Base-by-base conservation (phyloP, 2,329 filamentous ascomycete genomes). In the Fusarium sacchari region DNA sequence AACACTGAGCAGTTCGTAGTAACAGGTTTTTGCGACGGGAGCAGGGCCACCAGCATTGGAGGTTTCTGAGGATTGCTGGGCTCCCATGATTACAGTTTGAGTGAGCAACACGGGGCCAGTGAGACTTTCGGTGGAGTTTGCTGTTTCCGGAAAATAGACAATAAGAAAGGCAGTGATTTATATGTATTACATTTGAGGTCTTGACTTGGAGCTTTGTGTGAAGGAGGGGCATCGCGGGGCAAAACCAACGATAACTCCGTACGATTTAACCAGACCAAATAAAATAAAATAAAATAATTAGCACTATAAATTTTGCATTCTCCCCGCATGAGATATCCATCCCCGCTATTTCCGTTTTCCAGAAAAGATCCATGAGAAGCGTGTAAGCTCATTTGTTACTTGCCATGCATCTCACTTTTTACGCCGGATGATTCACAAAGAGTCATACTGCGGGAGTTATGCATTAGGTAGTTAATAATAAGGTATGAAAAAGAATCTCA, bases 1-100 rank as follows among this genome's bases (percentile, higher is more conserved):
- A 22, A 98, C 85, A 11, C 88, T 91, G 10, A 98, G 88, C 40
- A 98, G 87, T 77, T 96, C 93, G 83, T 98, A 98, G 82, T 96
- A 96, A 81, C 92, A 94, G 40, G 89, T 93, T 83, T 94, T 95
- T 56, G 82, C 92, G 56, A 80, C 69, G 22, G 75, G 67, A 59
- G 80, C 73, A 40, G 76, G 76, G 57, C 76, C 76, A 14, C 85
- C 83, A 50, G 78, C 75, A 64, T 79, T 72, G 32, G 81, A 81
- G 42, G 80, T 80, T 56, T 78, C 78, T 12, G 86, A 84, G 24
- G 88, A 90, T 80, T 90, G 88, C 66, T 88, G 85, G 47, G 86
- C 87, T 57, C 88, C 88, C 88, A 90, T 88, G 44, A 43, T 70
- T 60, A 63, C 47, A 34, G 60, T 39, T 34, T 58, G 37, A 17